Base-by-base conservation (phyloP, 2,329 filamentous ascomycete species). In the Setomelanomma holmii region DNA sequence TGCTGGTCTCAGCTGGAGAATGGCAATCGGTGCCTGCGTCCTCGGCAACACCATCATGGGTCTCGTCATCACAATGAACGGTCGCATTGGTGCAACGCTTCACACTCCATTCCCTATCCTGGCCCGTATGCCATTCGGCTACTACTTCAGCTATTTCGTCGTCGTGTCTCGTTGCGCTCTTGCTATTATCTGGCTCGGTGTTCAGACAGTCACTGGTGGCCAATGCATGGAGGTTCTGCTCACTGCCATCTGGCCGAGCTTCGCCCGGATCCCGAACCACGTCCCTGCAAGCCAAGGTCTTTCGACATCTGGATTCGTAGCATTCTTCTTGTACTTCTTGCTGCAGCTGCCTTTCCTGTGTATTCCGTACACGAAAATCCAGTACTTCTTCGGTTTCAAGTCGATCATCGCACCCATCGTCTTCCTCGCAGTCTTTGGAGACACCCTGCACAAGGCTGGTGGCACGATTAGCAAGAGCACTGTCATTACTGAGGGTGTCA, bases 111-210 rank as follows among this genome's bases (percentile, higher is more conserved):
- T 68, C 22, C 61, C 61, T n/a, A 54, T 64, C 8, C 55, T 64
- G 21, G 44, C 61, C 17, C 61, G 60, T 23, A 62, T 64, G 61
- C 61, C 61, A 6, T 64, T 64, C 27, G 61, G 61, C n/a, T 64
- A 64, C 41, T 64, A 64, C 53, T 64, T 64, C 53, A 61, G 58
- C 40, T 61, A 64, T 49, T 64, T 64, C 24, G 58, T 64, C 16
- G 61, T 77, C 19, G 19, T 74, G 22, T 67, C 72, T 16, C 62
- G 73, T 16, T 66, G 72, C 39, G 61, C 73, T 24, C 60, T 74
- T 16, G 70, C 68, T 17, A 64, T 74, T 11, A 72, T 75, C 56
- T 75, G 72, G 71, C 63, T 68, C 38, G 65, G 61, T 48, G 61
- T 65, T 10, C 62, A 65, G 58, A 65, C 62, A 6, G 56, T 58